Base-by-base conservation (phyloP, 306 rosid genomes). In the Quercus agrifolia region DNA sequence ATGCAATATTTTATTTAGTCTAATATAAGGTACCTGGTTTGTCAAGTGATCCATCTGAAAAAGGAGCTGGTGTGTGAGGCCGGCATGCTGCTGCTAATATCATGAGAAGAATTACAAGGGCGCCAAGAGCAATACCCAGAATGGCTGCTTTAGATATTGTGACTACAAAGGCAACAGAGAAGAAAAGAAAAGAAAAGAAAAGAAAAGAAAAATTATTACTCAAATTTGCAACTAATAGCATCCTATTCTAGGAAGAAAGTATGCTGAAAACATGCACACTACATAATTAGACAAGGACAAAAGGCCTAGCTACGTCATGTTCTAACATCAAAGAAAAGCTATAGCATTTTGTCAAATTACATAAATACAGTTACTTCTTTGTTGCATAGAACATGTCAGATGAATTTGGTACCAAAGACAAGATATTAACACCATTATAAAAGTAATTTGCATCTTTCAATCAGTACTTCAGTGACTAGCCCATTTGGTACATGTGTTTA, bases 121-220 rank as follows among this genome's bases (percentile, higher is more conserved):
- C 97, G n/a, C 99, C 99, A 59, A 96, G 98, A 61, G 97, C 92
- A 68, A 96, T 96, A 69, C 99, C 99, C 8, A 96, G 87, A 77
- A 96, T 96, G 71, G 97, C 98, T 0, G 92, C 97, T 90, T 93
- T 96, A 13, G 99, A 89, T 78, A 96, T 75, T 20, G 88, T 85
- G 70, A 90, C 99, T 96, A 85, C 86, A 77, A 10, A 41, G 27
- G 58, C 63, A 80, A 73, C 13, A 18, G 28, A 8, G 23, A 2
- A n/a, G 31, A 84, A 4, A 3, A 18, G n/a, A 72, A 7, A 2
- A n/a, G n/a, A 72, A 7, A 2, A n/a, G n/a, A 72, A 7, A 2
- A n/a, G 31, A 84, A 4, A 5, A 18, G 20, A 73, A 19, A 56
- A 41, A 59, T 49, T 63, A 25, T 38, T 58, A 52, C 46, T 58